These are phyloP conservation scores for Albophoma yamanashiensis DNA, from an alignment of 2,329 filamentous ascomycete species.

Conservation along the genomic window DNA sequence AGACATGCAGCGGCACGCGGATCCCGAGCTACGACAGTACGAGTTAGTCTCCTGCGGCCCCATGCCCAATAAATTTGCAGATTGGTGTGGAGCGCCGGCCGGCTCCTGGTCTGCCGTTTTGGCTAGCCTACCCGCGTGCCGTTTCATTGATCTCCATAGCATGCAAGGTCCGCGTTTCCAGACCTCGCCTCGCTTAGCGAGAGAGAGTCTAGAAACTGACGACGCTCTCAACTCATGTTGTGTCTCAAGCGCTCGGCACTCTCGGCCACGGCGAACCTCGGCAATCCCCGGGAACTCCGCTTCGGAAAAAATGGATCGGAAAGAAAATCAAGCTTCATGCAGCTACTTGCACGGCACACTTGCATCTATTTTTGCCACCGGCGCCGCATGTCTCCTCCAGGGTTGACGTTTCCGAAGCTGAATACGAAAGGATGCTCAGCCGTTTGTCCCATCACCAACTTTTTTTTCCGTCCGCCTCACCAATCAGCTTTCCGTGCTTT, in stretches of 20 bases:
- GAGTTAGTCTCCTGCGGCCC: neutral
- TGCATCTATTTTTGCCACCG: neutral
- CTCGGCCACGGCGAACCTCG: neutral
- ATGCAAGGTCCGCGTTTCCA: neutral
- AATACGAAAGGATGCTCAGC: neutral
- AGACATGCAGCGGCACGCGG: neutral
- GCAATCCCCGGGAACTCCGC: neutral
- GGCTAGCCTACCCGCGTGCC: neutral
- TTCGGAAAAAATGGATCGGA: neutral
- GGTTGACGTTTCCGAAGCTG: neutral
- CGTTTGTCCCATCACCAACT: neutral
- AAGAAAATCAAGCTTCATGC: neutral
- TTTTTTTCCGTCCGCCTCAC: neutral
- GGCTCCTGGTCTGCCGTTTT: neutral
- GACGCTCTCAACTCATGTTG: neutral
- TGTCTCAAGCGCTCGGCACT: neutral
- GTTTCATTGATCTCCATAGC: neutral
- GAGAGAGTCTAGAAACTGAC: neutral
- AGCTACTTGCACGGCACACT: neutral
- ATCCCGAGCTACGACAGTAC: neutral
- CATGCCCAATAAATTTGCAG: neutral
- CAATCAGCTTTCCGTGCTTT: neutral
- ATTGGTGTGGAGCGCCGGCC: neutral
- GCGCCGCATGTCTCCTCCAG: neutral
- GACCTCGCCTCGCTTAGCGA: neutral